Base-by-base conservation (phyloP, 345 rosid genomes). In the Cardiospermum halicacabum region DNA sequence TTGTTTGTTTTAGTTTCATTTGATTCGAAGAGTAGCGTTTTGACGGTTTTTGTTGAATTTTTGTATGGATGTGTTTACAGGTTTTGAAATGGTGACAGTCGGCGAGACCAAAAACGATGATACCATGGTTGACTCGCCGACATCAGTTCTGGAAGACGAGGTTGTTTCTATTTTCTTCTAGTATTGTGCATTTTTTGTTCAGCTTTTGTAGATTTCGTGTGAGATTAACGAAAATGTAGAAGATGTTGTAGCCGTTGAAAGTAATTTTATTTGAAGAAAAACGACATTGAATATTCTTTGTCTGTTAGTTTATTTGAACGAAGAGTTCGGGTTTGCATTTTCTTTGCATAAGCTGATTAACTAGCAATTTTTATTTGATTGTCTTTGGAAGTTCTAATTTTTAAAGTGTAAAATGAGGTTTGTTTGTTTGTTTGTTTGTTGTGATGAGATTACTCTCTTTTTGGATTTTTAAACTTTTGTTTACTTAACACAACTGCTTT, bases 101-200 rank as follows among this genome's bases (percentile, higher is more conserved):
- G 51, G 64, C 7, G 80, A 67, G 58, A 39, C 69, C 72, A 80
- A 81, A 75, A 77, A 58, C 26, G 89, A 73, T 15, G 88, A 70
- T 15, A 79, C 57, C 11, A 54, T 85, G 22, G 89, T 77, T 22
- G 91, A 83, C 53, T 92, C 98, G 11, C 97, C 96, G 50, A 89
- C 89, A 54, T 93, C 98, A 57, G 98, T 93, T 56, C 93, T 93
- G 10, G 85, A 70, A 57, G 96, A 88, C 12, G 94, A 91, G 84
- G 97, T 91, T 47, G 19, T 48, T 15, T 19, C 67, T 67, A 21
- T 28, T 26, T 25, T 12, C 16, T 1, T 40, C 5, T 11, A 4
- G 32, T 24, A 12, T 4, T 7, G 3, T 34, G 18, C 0, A 6
- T 6, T 1, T 13, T 43, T 11, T 28, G 18, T 12, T 30, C 25